phyloP scores from a whole-genome alignment of 306 rosid genomes.

The Phaseolus lunatus region DNA sequence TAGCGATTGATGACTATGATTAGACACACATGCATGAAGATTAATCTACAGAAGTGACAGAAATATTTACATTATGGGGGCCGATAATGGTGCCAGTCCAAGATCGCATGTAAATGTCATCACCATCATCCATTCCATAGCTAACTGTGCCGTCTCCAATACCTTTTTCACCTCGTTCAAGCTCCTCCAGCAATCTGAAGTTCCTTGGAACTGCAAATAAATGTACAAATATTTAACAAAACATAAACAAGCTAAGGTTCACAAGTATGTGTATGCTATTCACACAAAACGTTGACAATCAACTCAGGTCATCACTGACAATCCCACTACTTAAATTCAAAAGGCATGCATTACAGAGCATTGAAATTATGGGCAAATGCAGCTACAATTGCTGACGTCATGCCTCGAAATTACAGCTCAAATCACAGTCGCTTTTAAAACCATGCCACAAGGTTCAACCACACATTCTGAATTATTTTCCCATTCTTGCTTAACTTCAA shows the following conservation, averaged over 20 bases:
- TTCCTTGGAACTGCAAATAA: conserved; percentile 87
- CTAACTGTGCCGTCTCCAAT: conserved; percentile 94
- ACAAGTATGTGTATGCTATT: background rate
- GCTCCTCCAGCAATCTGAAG: conserved; percentile 99
- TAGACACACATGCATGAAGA: background rate
- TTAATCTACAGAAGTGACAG: background rate
- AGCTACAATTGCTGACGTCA: background rate
- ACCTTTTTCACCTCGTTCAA: conserved; percentile 96
- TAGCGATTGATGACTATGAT: background rate
- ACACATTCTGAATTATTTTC: background rate
- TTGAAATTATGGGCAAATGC: background rate
- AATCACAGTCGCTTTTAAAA: background rate
- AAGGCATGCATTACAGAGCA: background rate
- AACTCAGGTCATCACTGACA: background rate
- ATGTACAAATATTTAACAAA: conserved; percentile 35
- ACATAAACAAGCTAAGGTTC: background rate
- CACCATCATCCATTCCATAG: conserved; percentile 99
- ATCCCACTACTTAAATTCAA: conserved; percentile 1
- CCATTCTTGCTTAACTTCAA: too few relatives aligned
- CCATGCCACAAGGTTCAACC: background rate
- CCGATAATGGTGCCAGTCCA: conserved; percentile 97
- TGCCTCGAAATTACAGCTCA: background rate
- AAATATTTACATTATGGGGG: conserved; percentile 87
- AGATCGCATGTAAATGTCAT: conserved; percentile 97
- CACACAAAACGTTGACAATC: background rate